Evolutionary conservation across 441 rosid genomes (phyloP), one percentile per base, ranked within the genome.

Genomic region (Aquilaria agallochum): DNA sequence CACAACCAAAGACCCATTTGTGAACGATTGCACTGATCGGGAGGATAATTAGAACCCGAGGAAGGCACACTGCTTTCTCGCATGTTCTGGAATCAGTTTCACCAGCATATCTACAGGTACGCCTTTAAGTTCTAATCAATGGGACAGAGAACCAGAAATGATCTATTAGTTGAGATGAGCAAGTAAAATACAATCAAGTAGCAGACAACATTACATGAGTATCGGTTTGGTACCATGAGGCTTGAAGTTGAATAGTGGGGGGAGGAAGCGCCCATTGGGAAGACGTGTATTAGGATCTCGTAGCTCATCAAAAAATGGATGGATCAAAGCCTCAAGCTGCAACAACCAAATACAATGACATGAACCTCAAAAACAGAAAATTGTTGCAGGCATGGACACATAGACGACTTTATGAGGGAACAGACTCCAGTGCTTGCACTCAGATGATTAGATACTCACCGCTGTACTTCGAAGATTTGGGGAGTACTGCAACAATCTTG

Each of bases 321-420:
- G 85, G 20, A 81, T 75, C 8, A 76, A 76, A n/a, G 83, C 83
- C 57, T 78, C 85, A 15, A 78, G 62, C 85, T 78, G 76, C 50
- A 69, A 20, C 20, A 57, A 58, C 2, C 31, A 1, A 27, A 59
- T 36, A 15, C n/a, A 34, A 60, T 8, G 42, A 33, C n/a, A 10
- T 20, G 27, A 20, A 20, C 27, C 27, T 20, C 27, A 20, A 20
- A 20, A 20, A 20, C 27, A 49, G 20, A 42, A 14, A 36, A 33
- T 20, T 34, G 31, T 3, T 2, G 2, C 10, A 11, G 10, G 9
- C 31, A 20, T 12, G 33, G 5, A 2, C 27, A 5, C 14, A 42
- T 5, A 11, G n/a, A 42, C 49, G 14, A n/a, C 14, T n/a, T n/a
- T 56, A 57, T 50, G 10, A 5, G 13, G 10, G 13, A 9, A 30